Base-by-base conservation (phyloP, 768 basidiomycete species). In the Lactarius trivialis region DNA sequence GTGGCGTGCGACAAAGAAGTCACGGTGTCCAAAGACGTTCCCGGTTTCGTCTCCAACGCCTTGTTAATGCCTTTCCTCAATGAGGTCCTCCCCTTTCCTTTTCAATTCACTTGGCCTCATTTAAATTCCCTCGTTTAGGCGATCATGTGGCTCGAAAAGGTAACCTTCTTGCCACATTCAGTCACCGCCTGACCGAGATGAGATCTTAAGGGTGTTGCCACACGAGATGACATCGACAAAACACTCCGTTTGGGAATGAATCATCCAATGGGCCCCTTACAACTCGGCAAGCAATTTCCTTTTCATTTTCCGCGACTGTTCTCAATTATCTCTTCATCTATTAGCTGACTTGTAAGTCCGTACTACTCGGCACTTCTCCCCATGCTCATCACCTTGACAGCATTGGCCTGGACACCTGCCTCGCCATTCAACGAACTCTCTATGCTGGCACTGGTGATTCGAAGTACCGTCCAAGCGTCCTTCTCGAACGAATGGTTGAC, bases 1-100 rank as follows among this genome's bases (percentile, higher is more conserved):
- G 72, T 83, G 58, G 90, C 92, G 39, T 96, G 93, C 70, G 93
- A 91, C 39, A 98, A 98, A 78, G 92, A 93, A 80, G 93, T 98
- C 1, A 89, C 93, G 1, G 83, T 82, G 3, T 94, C 93, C 0
- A 84, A 90, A 68, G 95, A 98, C 69, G 91, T 95, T 0, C 95
- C 95, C 3, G 94, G 93, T 4, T 94, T 93, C 73, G 91, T 95
- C n/a, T 91, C 93, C 1, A 95, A 97, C 69, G 93, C 93, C 0
- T 80, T 95, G 33, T 76, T 98, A 49, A 98, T 98, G 92, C 96
- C 96, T 1, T 98, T 94, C 75, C 88, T 98, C 68, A 98, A 98
- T 68, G 96, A 98, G 80, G 86, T 86, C 60, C 76, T 56, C 17
- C 14, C 9, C 45, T 37, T 60, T 51, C 37, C 36, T 39, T 6